Evolutionary conservation across 352 stramenopile genomes (phyloP).

Genomic region (Globisporangium parvum): DNA sequence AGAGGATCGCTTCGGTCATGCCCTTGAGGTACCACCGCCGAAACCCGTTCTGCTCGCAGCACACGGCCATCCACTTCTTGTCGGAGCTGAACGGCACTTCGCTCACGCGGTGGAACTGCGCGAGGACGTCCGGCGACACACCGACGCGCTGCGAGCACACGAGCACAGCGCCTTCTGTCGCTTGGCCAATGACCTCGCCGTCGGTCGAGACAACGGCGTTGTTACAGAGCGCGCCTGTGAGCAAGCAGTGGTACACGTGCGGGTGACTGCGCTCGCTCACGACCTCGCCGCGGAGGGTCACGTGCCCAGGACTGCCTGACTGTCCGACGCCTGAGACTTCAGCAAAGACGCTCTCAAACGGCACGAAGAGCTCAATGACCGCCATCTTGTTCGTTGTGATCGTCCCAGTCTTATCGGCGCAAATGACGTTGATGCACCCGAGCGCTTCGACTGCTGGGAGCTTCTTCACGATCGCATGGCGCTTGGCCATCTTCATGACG

Average conservation of each 20-base stretch:
- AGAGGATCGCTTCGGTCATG: conserved; percentile 79
- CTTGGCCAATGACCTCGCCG: conserved; percentile 73
- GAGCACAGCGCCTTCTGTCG: conserved; percentile 70
- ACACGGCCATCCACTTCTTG: conserved; percentile 96
- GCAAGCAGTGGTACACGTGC: conserved; percentile 69
- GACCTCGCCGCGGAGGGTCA: conserved; percentile 56
- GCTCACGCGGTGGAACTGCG: conserved; percentile 66
- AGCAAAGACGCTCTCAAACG: conserved; percentile 66
- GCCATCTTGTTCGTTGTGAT: conserved; percentile 90
- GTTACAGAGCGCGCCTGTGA: conserved; percentile 74
- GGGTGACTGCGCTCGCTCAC: conserved; percentile 58
- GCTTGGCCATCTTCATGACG: conserved; percentile 85
- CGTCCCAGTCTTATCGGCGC: conserved; percentile 93
- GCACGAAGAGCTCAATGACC: conserved; percentile 78
- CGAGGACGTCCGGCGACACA: conserved; percentile 30
- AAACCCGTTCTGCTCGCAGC: conserved; percentile 47
- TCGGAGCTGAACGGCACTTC: conserved; percentile 95
- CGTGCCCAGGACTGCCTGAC: conserved; percentile 16
- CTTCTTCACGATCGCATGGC: conserved; percentile 87
- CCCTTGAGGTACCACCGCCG: conserved; percentile 74
- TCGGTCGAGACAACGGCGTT: conserved; percentile 56
- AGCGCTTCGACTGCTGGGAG: conserved; percentile 79
- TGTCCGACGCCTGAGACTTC: conserved; percentile 56
- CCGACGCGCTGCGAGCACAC: conserved; percentile 64
- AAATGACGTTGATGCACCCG: conserved; percentile 91